phyloP scores from a whole-genome alignment of 768 basidiomycete species.

The Tricholoma sp. region DNA sequence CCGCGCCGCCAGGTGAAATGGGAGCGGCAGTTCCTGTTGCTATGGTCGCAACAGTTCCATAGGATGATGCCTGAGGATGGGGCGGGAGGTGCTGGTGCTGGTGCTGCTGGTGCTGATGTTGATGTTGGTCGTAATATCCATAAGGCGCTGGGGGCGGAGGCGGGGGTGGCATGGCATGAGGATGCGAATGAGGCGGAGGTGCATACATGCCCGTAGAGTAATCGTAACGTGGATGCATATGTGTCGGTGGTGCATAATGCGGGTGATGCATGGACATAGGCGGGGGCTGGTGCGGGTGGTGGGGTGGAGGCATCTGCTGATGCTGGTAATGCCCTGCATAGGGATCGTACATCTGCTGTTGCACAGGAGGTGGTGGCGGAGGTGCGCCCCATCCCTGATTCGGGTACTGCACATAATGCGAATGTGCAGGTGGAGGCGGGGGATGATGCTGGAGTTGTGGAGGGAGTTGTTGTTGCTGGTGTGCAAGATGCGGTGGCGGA shows the following conservation, averaged over 20 bases:
- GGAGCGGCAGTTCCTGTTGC: neutral
- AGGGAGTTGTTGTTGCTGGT: neutral
- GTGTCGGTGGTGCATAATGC: slow-evolving; percentile 6
- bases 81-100: neutral
- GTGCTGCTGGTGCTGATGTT: neutral
- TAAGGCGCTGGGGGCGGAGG: slow-evolving; percentile 13
- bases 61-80: neutral
- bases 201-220: slow-evolving; percentile 3
- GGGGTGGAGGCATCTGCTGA: slow-evolving; percentile 6
- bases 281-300: slow-evolving; percentile 2
- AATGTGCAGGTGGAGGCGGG: neutral
- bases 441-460: neutral
- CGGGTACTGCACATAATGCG: neutral
- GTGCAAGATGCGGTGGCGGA: neutral
- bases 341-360: slow-evolving; percentile 14
- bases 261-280: slow-evolving; percentile 1
- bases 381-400: slow-evolving; percentile 12
- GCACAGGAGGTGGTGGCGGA: slow-evolving; percentile 6
- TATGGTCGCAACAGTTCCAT: neutral
- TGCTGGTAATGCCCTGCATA: slow-evolving; percentile 12
- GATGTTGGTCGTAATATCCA: slow-evolving; percentile 2
- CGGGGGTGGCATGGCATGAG: neutral
- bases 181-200: neutral
- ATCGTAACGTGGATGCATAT: slow-evolving; percentile 7
- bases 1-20: neutral